Base-by-base conservation (phyloP, 2,329 filamentous ascomycete genomes). In the Dothistroma pini region DNA sequence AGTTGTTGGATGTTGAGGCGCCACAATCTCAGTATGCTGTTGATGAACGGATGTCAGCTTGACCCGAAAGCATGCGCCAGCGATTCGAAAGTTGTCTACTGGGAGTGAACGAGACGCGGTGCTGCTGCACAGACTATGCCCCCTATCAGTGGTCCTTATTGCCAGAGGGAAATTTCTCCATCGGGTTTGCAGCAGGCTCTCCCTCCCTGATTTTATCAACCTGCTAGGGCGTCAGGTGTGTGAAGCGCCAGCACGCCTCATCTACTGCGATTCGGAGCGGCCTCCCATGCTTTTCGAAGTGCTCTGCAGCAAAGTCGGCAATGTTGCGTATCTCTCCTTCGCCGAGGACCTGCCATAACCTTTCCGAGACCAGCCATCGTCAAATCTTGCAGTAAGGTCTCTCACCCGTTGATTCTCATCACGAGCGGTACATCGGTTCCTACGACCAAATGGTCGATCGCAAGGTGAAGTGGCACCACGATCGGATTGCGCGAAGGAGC, bases 1-100 rank as follows among this genome's bases (percentile, higher is more conserved):
- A 84, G 65, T 1, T 81, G 74, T 47, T 82, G 77, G 6, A 86
- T 79, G 16, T 82, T 78, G 6, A 81, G 74, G 21, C 76, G 76
- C 29, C 83, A 73, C 1, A 84, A 75, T 4, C 77, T 75, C 54
- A 80, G 69, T 61, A 82, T 71, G 7, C 47, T 25, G 11, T 21
- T 11, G 16, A 16, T 12, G 3, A 29, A 6, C 2, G 25, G 6
- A 29, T 29, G 3, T 29, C 6, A 29, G 25, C 25, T 29, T 6
- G 25, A 29, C n/a, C n/a, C n/a, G n/a, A n/a, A n/a, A n/a, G n/a
- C n/a, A n/a, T n/a, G n/a, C n/a, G n/a, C n/a, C n/a, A n/a, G n/a
- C n/a, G n/a, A n/a, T n/a, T n/a, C n/a, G n/a, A n/a, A n/a, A n/a
- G n/a, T n/a, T n/a, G n/a, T n/a, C n/a, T n/a, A n/a, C n/a, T n/a